Base-by-base conservation (phyloP, 1,284 basidiomycete genomes). In the Pterulicium gracile region DNA sequence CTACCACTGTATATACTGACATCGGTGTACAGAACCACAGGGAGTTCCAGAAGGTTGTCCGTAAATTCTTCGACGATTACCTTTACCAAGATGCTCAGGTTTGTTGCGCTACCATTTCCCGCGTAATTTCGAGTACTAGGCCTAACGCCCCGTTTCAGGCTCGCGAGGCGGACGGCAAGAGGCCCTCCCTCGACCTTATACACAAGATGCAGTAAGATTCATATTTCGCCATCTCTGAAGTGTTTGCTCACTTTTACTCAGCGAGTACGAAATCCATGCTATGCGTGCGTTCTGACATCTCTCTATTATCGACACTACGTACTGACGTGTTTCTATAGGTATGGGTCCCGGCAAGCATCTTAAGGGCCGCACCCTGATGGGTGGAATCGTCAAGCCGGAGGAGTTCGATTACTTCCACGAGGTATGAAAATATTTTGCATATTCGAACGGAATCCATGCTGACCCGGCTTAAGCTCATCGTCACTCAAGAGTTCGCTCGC, bases 371-470 rank as follows among this genome's bases (percentile, higher is more conserved):
- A 78, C 73, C 21, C 72, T 97, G 13, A 86, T 93, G 73, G 77
- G 79, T 50, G 94, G 87, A 3, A 60, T 85, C 22, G 82, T 96
- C 51, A 84, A 80, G 56, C 88, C 89, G 4, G 93, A 96, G 62
- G 81, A 95, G 63, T 87, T 85, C 56, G 80, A 90, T 58, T 88
- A 88, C 59, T 90, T 91, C 69, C 85, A 88, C 58, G 88, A 90
- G 65, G 72, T 81, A 24, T 34, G 63, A 27, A 34, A 21, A 39
- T 3, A 42, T 21, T 39, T 20, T 41, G 43, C 5, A 21, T 42
- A 13, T 7, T 32, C 21, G n/a, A 35, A 3, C 18, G 24, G 18
- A 15, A 17, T 45, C 51, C 15, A 52, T 22, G 3, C 23, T 22
- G 15, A 5, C 48, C 24, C 21, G 24, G 17, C 12, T 55, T 48